phyloP scores from a whole-genome alignment of 177 flowering plant genomes.

The Vitis hybrid region DNA sequence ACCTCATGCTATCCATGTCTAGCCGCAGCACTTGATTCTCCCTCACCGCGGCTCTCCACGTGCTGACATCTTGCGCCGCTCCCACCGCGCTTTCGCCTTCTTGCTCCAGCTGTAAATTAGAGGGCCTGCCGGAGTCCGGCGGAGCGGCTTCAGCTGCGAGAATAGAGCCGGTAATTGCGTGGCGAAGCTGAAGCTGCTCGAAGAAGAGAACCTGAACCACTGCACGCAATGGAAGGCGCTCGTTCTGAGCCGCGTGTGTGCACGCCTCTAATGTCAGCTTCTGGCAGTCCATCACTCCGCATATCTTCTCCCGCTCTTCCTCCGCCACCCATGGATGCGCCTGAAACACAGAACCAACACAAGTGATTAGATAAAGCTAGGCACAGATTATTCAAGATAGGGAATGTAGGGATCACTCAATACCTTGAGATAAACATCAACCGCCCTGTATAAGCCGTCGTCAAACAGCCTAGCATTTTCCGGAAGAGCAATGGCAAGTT shows the following conservation, averaged over 20 bases:
- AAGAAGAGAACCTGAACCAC: constrained; percentile 95
- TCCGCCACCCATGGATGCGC: constrained; percentile 88
- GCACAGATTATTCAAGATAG: neutral
- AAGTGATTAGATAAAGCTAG: neutral
- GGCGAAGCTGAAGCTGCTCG: constrained; percentile 96
- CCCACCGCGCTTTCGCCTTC: constrained; percentile 7
- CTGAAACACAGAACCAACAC: constrained; percentile 27
- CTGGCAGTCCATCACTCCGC: constrained; percentile 80
- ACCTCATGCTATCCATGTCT: constrained; percentile 95
- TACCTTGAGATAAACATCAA: constrained; percentile 96
- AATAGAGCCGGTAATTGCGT: constrained; percentile 78
- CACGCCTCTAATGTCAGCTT: constrained; percentile 98
- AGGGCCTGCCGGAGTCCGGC: constrained; percentile 33
- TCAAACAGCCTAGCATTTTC: constrained; percentile 74
- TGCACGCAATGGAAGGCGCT: constrained; percentile 85
- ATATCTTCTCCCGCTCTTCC: constrained; percentile 79
- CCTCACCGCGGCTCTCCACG: constrained; percentile 66
- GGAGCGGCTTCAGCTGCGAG: constrained; percentile 40
- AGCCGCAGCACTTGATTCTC: constrained; percentile 88
- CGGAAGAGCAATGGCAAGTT: constrained; percentile 69
- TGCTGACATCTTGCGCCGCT: constrained; percentile 9
- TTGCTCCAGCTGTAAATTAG: constrained; percentile 15
- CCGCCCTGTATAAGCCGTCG: constrained; percentile 93
- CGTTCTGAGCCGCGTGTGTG: constrained; percentile 99
- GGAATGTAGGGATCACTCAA: neutral